Base-by-base conservation (phyloP, 306 rosid genomes). In the Castanospermum australe region DNA sequence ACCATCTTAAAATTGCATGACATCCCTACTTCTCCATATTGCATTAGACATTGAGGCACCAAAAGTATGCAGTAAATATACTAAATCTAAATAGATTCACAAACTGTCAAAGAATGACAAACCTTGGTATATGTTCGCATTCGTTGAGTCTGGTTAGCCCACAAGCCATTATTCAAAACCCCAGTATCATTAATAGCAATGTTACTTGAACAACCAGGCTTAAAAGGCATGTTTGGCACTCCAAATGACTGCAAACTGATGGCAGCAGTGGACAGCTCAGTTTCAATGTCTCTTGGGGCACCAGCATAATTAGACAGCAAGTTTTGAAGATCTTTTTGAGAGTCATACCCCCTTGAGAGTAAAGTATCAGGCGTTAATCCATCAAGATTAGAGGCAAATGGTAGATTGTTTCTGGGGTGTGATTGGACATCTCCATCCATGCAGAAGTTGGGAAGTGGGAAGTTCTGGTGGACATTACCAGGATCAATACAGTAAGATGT, bases 111-210 rank as follows among this genome's bases (percentile, higher is more conserved):
- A 42, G 21, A 77, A 71, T 24, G 6, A 67, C 86, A 78, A 76
- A 94, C 98, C 98, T 94, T 94, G 15, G 98, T 92, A 79, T 87
- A 94, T 35, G 98, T 94, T 79, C 98, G 84, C 93, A 94, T 88
- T 18, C 97, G 85, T 79, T 91, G 98, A 75, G 87, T 79, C 78
- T 92, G 98, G 73, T 84, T 92, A 75, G 91, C 82, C 98, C 98
- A 92, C 77, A 92, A 56, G 72, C 97, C 97, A 45, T 85, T 85
- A 81, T 83, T 82, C 87, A 94, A 79, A 79, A 91, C 91, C 76
- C 91, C 99, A 20, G 91, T 75, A 41, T 94, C 99, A 67, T 86
- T 86, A 61, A 92, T 80, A 41, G 96, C 85, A 76, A 92, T 86
- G 61, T 94, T 97, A 69, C 78, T 91, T 33, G 98, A 94, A 87